phyloP scores from a whole-genome alignment of 805 yeast genomes.

The Candida palmyrensis region DNA sequence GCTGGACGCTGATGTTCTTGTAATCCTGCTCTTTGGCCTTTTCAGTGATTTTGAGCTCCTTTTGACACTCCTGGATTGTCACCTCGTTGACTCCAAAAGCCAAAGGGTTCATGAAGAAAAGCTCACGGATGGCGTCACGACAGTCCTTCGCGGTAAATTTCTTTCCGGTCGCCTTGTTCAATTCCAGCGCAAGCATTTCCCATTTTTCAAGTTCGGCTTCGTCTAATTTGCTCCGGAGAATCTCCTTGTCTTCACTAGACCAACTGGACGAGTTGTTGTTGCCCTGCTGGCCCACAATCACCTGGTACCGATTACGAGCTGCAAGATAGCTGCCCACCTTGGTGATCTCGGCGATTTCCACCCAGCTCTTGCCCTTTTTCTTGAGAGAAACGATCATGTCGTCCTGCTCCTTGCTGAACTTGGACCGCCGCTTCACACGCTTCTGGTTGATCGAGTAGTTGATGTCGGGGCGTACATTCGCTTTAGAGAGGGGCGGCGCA shows the following conservation, averaged over 20 bases:
- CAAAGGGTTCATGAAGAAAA: conserved; percentile 53
- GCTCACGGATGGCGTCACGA: conserved; percentile 45
- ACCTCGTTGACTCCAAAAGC: conserved; percentile 53
- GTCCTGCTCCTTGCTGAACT: conserved; percentile 67
- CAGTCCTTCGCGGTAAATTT: conserved; percentile 49
- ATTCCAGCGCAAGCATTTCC: conserved; percentile 58
- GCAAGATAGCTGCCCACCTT: conserved; percentile 64
- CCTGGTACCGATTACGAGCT: conserved; percentile 75
- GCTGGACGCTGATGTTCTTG: conserved; percentile 7
- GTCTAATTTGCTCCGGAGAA: conserved; percentile 51
- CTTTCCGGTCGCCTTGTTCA: conserved; percentile 51
- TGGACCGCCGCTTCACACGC: conserved; percentile 57
- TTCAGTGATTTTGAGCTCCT: conserved; percentile 32
- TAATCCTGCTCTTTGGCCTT: conserved; percentile 19
- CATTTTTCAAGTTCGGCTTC: conserved; percentile 70
- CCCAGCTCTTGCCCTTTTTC: conserved; percentile 63
- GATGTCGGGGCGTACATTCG: conserved; percentile 40
- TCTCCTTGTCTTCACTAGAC: conserved; percentile 50
- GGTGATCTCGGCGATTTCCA: conserved; percentile 62
- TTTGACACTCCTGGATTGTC: conserved; percentile 33
- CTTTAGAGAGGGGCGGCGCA: conserved; percentile 43
- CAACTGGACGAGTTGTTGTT: conserved; percentile 60
- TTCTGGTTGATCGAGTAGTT: conserved; percentile 39
- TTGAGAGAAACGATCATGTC: conserved; percentile 57
- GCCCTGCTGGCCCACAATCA: conserved; percentile 78